These are phyloP conservation scores for Rhizopogon rudus DNA, from an alignment of 768 basidiomycete species.

Conservation along the genomic window DNA sequence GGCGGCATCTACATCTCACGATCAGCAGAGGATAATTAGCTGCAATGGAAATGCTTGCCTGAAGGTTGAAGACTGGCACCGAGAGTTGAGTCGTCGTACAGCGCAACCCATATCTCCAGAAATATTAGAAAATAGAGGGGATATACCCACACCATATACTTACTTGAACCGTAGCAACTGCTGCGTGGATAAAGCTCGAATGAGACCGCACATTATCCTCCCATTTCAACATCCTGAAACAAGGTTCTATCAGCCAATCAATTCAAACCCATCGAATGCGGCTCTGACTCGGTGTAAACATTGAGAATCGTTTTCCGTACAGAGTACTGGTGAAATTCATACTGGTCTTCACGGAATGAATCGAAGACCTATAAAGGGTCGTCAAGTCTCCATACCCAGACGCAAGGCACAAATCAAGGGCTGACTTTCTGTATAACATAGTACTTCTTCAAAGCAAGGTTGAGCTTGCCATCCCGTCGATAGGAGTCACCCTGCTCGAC, in stretches of 20 bases:
- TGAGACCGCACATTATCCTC: constrained; percentile 78
- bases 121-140: constrained; percentile 8
- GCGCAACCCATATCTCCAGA: constrained; percentile 63
- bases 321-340: constrained; percentile 96
- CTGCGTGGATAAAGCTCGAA: constrained; percentile 70
- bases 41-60: constrained; percentile 22
- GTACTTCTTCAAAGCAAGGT: constrained; percentile 84
- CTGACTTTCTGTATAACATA: constrained; percentile 67
- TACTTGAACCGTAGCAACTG: constrained; percentile 67
- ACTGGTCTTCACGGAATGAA: constrained; percentile 92
- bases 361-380: constrained; percentile 57
- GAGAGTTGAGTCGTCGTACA: constrained; percentile 69
- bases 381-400: constrained; percentile 3
- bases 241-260: constrained; percentile 1
- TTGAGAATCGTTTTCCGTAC: constrained; percentile 84
- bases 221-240: constrained; percentile 67
- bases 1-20: not conserved
- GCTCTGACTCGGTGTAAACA: constrained; percentile 75
- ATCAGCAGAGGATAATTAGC: not conserved
- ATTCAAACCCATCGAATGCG: not conserved
- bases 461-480: constrained; percentile 55
- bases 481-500: constrained; percentile 77
- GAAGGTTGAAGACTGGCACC: constrained; percentile 34
- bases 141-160: not conserved
- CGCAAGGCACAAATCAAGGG: constrained; percentile 2